These are phyloP conservation scores for Taphrina deformans DNA, from an alignment of 1,139 yeast genomes.

Conservation along the genomic window DNA sequence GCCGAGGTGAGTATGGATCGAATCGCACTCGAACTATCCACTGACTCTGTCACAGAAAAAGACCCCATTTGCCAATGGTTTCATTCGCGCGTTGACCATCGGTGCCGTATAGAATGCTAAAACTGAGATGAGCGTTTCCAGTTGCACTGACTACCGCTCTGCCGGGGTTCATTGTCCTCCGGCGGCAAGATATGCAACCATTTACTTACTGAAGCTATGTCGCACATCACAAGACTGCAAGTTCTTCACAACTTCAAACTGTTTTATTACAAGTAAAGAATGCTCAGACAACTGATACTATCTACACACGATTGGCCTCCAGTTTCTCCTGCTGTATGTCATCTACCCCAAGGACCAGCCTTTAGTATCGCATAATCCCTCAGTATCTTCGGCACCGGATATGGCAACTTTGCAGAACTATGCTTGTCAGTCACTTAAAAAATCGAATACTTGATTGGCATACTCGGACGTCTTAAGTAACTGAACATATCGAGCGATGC, in stretches of 20 bases:
- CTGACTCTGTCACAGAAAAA: background rate
- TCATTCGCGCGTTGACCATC: background rate
- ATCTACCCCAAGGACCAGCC: constrained; percentile 18
- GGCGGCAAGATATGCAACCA: too few species aligned
- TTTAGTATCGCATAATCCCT: constrained; percentile 4
- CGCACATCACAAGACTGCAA: too few species aligned
- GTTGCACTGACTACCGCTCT: too few species aligned
- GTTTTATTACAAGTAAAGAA: too few species aligned
- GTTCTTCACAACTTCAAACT: too few species aligned
- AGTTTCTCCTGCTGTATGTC: background rate
- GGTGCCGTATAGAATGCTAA: constrained; percentile 1
- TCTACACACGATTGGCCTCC: background rate
- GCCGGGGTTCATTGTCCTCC: too few species aligned
- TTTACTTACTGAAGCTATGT: too few species aligned
- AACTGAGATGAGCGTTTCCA: too few species aligned
- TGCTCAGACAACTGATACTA: background rate
- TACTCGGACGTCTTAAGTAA: background rate
- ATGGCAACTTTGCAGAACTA: background rate
- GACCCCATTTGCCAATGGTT: background rate
- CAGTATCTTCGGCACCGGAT: background rate
- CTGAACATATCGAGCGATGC: background rate
- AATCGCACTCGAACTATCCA: background rate
- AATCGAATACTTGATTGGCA: too few species aligned
- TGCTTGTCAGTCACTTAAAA: background rate
- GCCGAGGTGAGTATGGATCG: background rate